These are phyloP conservation scores for Amaranthus palmeri DNA, from an alignment of 148 eudicot species.

Conservation along the genomic window DNA sequence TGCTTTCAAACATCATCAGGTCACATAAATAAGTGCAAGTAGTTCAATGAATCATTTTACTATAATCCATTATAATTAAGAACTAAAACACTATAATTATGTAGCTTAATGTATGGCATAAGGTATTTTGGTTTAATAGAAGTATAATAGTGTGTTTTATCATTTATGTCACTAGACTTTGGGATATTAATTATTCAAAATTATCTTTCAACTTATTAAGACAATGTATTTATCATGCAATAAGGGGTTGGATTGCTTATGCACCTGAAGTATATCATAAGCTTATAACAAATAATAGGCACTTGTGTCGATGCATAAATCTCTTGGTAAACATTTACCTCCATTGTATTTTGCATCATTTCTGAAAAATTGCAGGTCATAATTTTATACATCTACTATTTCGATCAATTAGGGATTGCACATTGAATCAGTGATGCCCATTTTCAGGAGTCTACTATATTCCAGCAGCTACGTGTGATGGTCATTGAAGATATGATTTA, in stretches of 20 bases:
- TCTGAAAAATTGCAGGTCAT: not conserved
- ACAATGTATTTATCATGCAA: not conserved
- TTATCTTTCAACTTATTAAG: too few relatives aligned
- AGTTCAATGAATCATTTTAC: too few relatives aligned
- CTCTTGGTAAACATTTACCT: not conserved
- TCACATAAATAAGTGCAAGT: too few relatives aligned
- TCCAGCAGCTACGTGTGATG: constrained; percentile 68
- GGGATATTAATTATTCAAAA: too few relatives aligned
- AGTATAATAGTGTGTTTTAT: too few relatives aligned
- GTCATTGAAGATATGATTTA: constrained; percentile 93
- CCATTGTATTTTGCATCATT: not conserved
- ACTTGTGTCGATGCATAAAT: not conserved
- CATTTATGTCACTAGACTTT: too few relatives aligned
- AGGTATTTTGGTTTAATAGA: too few relatives aligned
- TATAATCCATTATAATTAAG: too few relatives aligned
- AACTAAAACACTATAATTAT: too few relatives aligned
- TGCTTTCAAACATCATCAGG: too few relatives aligned
- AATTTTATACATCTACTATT: not conserved
- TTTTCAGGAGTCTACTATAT: constrained; percentile 59
- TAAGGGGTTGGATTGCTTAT: not conserved
- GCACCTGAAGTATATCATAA: not conserved
- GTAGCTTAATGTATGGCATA: too few relatives aligned
- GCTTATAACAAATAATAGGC: not conserved
- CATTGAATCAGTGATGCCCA: not conserved
- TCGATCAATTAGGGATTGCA: not conserved